Evolutionary conservation across 202 grass and related monocot genomes (phyloP).

Genomic region (Elaeis oleifera): DNA sequence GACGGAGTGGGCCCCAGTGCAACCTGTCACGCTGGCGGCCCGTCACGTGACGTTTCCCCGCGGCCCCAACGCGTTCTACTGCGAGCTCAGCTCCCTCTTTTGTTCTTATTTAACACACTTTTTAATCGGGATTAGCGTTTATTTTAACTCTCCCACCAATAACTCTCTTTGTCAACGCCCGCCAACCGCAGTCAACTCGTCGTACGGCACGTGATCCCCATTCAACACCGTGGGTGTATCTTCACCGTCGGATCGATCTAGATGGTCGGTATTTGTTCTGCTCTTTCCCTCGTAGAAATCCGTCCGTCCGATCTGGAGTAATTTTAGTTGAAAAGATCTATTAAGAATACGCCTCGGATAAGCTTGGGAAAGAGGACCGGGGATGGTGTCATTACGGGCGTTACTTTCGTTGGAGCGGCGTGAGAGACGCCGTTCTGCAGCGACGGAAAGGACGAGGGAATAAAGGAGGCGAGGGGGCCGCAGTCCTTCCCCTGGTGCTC

Average conservation of each 20-base stretch:
- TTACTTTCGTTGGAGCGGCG: background rate
- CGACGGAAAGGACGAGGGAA: conserved; percentile 1
- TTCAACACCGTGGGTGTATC: conserved; percentile 4
- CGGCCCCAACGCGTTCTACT: background rate
- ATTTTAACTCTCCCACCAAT: background rate
- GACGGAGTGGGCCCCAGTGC: background rate
- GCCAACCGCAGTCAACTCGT: conserved; percentile 36
- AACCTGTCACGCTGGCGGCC: conserved; percentile 17
- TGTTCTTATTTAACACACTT: background rate
- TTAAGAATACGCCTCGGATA: background rate
- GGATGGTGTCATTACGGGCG: background rate
- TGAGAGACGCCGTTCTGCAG: conserved; percentile 10
- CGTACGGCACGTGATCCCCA: conserved; percentile 28
- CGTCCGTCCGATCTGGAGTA: too few species aligned
- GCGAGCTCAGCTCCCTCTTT: background rate
- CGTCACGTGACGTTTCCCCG: conserved; percentile 37
- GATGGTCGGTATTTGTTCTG: too few species aligned
- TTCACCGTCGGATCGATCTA: background rate
- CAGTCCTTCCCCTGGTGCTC: background rate
- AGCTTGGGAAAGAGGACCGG: background rate
- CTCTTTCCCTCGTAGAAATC: too few species aligned
- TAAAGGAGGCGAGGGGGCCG: background rate
- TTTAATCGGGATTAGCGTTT: conserved; percentile 36
- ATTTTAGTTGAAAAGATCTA: too few species aligned
- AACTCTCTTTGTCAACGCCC: too few species aligned